Percentiles rank a stretch among this genome's conserved stretches.
phyloP scores from a whole-genome alignment of 495 filamentous ascomycete species.

The Echria macrotheca region DNA sequence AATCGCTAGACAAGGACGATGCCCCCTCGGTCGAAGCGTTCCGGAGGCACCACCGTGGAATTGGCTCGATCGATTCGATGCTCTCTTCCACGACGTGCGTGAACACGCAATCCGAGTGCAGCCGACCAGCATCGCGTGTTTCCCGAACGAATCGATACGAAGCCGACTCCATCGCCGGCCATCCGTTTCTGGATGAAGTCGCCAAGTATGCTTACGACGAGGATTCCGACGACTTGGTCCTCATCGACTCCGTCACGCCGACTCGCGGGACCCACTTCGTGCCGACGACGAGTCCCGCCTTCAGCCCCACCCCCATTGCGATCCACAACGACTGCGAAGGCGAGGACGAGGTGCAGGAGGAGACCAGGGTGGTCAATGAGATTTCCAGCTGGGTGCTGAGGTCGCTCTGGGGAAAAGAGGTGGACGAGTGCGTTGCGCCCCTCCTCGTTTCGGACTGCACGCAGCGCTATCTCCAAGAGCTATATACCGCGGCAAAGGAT shows the following conservation, averaged over 20 bases:
- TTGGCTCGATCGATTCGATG: constrained; percentile 30
- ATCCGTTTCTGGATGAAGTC: constrained; percentile 1
- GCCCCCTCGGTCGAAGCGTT: constrained; percentile 10
- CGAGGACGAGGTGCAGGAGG: constrained; percentile 13
- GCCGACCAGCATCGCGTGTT: constrained; percentile 25
- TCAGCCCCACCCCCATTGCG: constrained; percentile 3
- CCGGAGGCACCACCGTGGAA: constrained; percentile 23
- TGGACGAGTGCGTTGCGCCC: constrained; percentile 27
- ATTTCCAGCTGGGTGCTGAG: constrained; percentile 26
- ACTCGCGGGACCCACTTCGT: constrained; percentile 5
- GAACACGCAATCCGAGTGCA: constrained; percentile 30
- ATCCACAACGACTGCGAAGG: constrained; percentile 10
- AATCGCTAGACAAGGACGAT: not conserved
- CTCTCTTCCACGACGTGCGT: constrained; percentile 30
- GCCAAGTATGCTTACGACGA: constrained; percentile 1
- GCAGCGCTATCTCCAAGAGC: constrained; percentile 23
- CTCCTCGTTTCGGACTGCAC: constrained; percentile 28
- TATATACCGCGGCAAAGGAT: constrained; percentile 16
- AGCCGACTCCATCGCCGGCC: not conserved
- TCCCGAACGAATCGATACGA: constrained; percentile 12
- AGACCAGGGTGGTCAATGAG: constrained; percentile 21
- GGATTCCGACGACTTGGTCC: constrained; percentile 2
- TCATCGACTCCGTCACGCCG: constrained; percentile 1
- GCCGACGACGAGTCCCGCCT: constrained; percentile 8
- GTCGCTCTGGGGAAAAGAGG: constrained; percentile 24